Evolutionary conservation across 2,329 filamentous ascomycete genomes (phyloP), one percentile per base, ranked within the genome.

Genomic region (Sarocladium kiliense): DNA sequence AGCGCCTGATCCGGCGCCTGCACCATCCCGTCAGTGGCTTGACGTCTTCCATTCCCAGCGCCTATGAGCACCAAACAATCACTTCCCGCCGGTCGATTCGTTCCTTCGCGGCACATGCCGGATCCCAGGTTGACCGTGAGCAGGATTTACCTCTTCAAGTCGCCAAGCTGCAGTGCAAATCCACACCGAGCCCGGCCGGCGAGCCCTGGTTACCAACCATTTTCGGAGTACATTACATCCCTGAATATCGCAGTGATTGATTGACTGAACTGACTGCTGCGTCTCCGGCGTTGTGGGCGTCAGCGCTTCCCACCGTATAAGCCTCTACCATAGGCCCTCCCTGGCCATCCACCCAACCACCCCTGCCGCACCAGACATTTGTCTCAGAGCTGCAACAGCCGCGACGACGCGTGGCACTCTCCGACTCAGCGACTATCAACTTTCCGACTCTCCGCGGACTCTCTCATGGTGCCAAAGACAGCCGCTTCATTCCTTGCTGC

Each of bases 371-470:
- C 4, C 19, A 27, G 27, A 36, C 27, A 6, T 36, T 32, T 51
- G 47, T 51, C 47, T 51, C 47, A 51, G 27, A n/a, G 34, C 30
- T 51, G 47, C 23, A 51, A 51, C 47, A 51, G 23, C 27, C 30
- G 3, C 19, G 14, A 51, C 26, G 47, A 51, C 47, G 47, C 47
- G 47, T 51, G 47, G 47, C 47, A 51, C 30, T 21, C 18, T 44
- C 39, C 39, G 39, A 44, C 23, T 18, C 14, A 23, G 9, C 7
- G n/a, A 21, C 18, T 9, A 18, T 11, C 39, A 21, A 44, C 7
- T 18, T n/a, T 5, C 5, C 36, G 36, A 19, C 11, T 9, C 36
- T 16, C 12, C 36, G n/a, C n/a, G 5, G 23, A 16, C 5, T 49
- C 16, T 26, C 19, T 4, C 4, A 7, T 5, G 18, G 5, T 10